Base-by-base conservation (phyloP, 768 basidiomycete genomes). In the Gelatoporia subvermispora region DNA sequence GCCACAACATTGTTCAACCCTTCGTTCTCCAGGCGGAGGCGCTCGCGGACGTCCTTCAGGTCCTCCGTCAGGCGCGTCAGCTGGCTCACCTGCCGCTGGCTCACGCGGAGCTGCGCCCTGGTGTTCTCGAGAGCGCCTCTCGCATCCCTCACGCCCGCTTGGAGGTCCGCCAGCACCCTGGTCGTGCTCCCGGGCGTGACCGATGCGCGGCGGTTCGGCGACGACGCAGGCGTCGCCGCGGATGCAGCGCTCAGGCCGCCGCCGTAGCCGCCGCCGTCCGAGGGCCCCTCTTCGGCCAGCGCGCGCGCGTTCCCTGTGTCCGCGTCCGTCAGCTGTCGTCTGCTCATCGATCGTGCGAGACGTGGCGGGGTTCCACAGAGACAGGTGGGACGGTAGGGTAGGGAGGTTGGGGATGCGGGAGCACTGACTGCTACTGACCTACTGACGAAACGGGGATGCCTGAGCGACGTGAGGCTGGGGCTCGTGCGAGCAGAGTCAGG, bases 1-100 rank as follows among this genome's bases (percentile, higher is more conserved):
- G 88, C 80, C 20, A 94, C 86, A 16, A 93, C 90, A 53, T 90
- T 89, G 59, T 91, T 91, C 56, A 93, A 65, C 2, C 85, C 86
- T 61, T 93, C 92, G 58, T 91, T 93, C 68, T 94, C 92, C 43
- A 90, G 61, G 48, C 89, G 67, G 53, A 93, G 66, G 41, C 92
- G 72, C 65, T 94, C 92, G 54, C 90, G 74, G 2, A 81, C 85
- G 63, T 93, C 92, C 63, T 92, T 93, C 62, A 93, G 64, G 64
- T 94, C 92, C 63, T 93, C 92, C 21, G 85, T 85, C 66, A 88
- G 88, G 38, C 90, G 72, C 35, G 90, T 92, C 37, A 93, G 66
- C 63, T 88, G 85, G 23, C 88, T 88, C 10, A 93, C 92, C 41
- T 81, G 84, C 49, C 90, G 72, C 63, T 94, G 91, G 8, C 85